Conservation (phyloP, 441 rosid genomes). For the Erysimum cheiri region DNA sequence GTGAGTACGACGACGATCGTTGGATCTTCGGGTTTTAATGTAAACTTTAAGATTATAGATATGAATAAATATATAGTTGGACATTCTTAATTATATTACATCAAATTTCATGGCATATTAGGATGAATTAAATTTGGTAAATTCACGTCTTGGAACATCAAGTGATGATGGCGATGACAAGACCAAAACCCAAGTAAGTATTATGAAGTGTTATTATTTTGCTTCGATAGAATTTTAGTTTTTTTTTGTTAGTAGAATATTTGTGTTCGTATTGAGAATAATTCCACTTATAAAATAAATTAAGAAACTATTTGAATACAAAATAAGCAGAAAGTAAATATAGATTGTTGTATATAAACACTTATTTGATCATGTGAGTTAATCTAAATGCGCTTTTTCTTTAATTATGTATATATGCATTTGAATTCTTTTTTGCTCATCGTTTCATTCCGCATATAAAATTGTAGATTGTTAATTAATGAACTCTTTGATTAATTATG, state of each 20-base stretch:
- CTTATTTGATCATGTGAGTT: conserved; percentile 12
- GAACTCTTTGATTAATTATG: not conserved
- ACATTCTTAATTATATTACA: conserved; percentile 7
- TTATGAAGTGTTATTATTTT: not conserved
- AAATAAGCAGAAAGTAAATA: not conserved
- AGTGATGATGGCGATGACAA: conserved; percentile 44
- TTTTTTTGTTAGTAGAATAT: not conserved
- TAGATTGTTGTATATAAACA: conserved; percentile 9
- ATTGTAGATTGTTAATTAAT: not conserved
- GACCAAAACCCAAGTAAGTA: conserved; percentile 56
- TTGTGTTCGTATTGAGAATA: not conserved
- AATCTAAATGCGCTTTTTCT: conserved; percentile 1
- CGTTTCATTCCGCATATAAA: not conserved
- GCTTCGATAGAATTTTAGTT: conserved; percentile 8
- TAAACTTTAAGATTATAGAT: conserved; percentile 46
- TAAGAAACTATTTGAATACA: conserved; percentile 5
- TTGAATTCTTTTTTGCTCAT: not conserved
- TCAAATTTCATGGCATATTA: conserved; percentile 42
- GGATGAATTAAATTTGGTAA: conserved; percentile 60
- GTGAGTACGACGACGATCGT: conserved; percentile 28
- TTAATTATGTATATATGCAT: not conserved
- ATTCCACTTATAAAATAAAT: not conserved
- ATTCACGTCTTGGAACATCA: conserved; percentile 50
- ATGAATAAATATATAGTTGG: not conserved
- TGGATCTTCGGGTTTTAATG: conserved; percentile 54